These are phyloP conservation scores for Fusarium sp. DNA, from an alignment of 2,329 filamentous ascomycete species.

Conservation along the genomic window DNA sequence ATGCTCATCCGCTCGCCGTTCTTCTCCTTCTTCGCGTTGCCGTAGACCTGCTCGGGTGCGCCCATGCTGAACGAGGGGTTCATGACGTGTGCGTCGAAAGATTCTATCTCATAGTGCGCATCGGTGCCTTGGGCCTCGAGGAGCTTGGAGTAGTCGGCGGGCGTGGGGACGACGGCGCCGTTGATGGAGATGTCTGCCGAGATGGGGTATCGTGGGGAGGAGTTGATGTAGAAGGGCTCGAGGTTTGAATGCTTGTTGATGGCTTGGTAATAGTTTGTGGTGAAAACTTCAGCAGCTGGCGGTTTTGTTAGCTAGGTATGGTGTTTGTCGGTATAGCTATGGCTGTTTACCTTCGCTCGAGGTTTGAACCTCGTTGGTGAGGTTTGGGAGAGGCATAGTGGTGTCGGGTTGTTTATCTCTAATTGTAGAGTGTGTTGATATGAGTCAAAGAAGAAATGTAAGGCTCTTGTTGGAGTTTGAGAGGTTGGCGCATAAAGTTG, in stretches of 20 bases:
- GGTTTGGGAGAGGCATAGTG: slow-evolving; percentile 52
- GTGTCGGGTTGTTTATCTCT: not conserved
- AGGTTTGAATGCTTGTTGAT: slow-evolving; percentile 73
- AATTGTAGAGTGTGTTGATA: not conserved
- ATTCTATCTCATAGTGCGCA: slow-evolving; percentile 77
- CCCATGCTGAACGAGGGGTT: slow-evolving; percentile 73
- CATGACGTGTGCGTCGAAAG: slow-evolving; percentile 80
- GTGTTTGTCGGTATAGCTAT: not conserved
- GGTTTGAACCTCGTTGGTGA: slow-evolving; percentile 57
- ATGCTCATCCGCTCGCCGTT: slow-evolving; percentile 73
- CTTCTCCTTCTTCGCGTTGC: slow-evolving; percentile 58
- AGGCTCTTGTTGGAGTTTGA: not conserved
- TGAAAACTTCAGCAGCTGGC: slow-evolving; percentile 76
- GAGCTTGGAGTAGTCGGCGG: slow-evolving; percentile 73
- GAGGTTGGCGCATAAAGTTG: slow-evolving; percentile 41
- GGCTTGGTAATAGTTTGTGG: slow-evolving; percentile 79
- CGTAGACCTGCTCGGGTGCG: slow-evolving; percentile 60
- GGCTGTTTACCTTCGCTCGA: slow-evolving; percentile 58
- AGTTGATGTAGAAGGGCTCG: slow-evolving; percentile 75
- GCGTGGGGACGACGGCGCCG: slow-evolving; percentile 72
- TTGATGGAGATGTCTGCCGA: slow-evolving; percentile 82
- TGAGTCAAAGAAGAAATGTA: not conserved
- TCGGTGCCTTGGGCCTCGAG: slow-evolving; percentile 70
- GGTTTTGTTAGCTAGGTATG: slow-evolving; percentile 35
- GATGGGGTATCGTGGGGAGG: slow-evolving; percentile 63